Evolutionary conservation across 345 rosid species (phyloP).

Genomic region (Linum tenue): DNA sequence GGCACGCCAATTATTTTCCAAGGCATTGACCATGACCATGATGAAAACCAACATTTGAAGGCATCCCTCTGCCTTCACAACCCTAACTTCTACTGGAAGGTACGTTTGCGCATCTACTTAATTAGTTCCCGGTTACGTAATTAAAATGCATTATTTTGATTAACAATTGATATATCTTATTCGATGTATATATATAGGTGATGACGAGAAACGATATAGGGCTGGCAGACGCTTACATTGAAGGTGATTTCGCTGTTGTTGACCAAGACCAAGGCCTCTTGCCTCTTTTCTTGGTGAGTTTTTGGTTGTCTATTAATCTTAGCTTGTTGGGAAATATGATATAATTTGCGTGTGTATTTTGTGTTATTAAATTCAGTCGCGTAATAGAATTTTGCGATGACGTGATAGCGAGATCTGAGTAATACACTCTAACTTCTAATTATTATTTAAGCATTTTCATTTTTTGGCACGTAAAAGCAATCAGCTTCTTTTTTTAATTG

Average conservation of each 20-base stretch:
- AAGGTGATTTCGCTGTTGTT: background rate
- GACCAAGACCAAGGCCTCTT: constrained; percentile 1
- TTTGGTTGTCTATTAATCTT: no score
- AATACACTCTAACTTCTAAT: no score
- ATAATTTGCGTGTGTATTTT: no score
- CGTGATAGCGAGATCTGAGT: no score
- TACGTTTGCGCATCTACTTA: background rate
- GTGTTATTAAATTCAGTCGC: no score
- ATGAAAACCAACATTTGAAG: background rate
- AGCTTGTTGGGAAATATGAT: no score
- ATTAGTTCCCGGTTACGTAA: background rate
- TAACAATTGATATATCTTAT: background rate
- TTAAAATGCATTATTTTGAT: background rate
- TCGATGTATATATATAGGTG: background rate
- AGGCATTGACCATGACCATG: background rate
- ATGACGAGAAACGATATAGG: background rate
- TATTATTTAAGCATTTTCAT: no score
- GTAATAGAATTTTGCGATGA: no score
- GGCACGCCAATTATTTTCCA: no score
- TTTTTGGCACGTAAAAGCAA: no score
- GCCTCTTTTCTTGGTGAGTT: background rate
- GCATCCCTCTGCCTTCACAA: background rate
- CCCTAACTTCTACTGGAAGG: background rate
- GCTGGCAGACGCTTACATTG: background rate
- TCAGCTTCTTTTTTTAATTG: no score